phyloP scores from a whole-genome alignment of 352 stramenopile species.

The Thalassiosira sp. region DNA sequence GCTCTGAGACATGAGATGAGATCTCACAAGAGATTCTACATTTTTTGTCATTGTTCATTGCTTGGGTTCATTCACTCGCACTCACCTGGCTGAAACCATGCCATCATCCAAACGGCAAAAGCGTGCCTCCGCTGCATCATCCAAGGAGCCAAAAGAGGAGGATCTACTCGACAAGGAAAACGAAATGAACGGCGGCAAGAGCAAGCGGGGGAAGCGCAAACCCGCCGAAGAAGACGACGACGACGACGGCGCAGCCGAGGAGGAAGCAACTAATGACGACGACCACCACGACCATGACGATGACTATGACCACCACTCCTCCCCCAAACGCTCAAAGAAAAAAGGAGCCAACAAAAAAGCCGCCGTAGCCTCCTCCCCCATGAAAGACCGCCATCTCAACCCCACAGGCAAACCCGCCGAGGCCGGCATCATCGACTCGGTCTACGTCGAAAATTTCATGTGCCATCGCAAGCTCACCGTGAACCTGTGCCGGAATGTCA shows the following conservation, averaged over 20 bases:
- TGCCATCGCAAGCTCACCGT: conserved; percentile 93
- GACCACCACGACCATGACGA: background rate
- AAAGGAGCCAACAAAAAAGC: background rate
- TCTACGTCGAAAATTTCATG: conserved; percentile 98
- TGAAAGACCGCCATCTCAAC: conserved; percentile 49
- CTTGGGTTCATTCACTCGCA: too few relatives aligned
- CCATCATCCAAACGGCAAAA: conserved; percentile 9
- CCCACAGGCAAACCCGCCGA: conserved; percentile 73
- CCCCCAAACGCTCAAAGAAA: conserved; percentile 16
- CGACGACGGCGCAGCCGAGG: conserved; percentile 12
- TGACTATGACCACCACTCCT: conserved; percentile 6
- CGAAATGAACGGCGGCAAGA: conserved; percentile 6
- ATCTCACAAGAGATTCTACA: too few relatives aligned
- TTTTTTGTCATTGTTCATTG: too few relatives aligned
- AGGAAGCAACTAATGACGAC: too few relatives aligned
- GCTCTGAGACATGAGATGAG: too few relatives aligned
- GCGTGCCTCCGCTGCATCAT: background rate
- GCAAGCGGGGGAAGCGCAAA: background rate
- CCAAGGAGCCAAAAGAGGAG: background rate
- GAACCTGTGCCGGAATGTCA: conserved; percentile 86
- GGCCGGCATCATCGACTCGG: conserved; percentile 92
- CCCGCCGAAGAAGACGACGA: background rate
- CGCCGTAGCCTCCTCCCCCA: too few relatives aligned
- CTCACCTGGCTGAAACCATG: too few relatives aligned
- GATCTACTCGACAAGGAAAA: conserved; percentile 9